These are phyloP conservation scores for Suhomyces atakaporum DNA, from an alignment of 1,139 yeast species.

Conservation along the genomic window DNA sequence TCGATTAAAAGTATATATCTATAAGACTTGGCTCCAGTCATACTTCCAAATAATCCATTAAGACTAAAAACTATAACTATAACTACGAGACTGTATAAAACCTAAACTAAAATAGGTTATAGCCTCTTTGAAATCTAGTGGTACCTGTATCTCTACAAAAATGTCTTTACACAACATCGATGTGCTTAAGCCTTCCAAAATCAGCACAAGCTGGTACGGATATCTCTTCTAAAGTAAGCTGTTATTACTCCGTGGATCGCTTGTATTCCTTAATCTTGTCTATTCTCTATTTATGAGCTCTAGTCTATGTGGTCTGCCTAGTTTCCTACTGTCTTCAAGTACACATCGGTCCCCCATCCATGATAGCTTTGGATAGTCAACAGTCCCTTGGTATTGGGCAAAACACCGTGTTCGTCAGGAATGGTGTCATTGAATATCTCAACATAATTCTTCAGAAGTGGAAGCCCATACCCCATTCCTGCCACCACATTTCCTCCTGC, in stretches of 20 bases:
- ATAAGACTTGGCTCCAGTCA: too few species aligned
- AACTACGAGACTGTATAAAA: too few species aligned
- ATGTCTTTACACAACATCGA: too few species aligned
- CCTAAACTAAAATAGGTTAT: too few species aligned
- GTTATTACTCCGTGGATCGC: too few species aligned
- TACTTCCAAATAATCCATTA: too few species aligned
- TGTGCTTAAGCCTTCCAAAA: too few species aligned
- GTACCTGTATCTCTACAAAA: too few species aligned
- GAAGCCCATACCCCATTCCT: constrained; percentile 96
- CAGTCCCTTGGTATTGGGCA: constrained; percentile 52
- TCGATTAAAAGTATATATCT: too few species aligned
- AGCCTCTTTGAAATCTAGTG: too few species aligned
- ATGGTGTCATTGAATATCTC: constrained; percentile 45
- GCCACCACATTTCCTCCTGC: constrained; percentile 74
- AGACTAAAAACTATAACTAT: too few species aligned
- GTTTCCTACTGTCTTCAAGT: constrained; percentile 37
- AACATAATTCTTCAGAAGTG: constrained; percentile 65
- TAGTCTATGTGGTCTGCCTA: constrained; percentile 1
- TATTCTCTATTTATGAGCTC: background rate
- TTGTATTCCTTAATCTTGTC: background rate
- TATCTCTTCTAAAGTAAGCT: background rate
- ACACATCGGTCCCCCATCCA: constrained; percentile 75
- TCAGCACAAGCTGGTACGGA: too few species aligned
- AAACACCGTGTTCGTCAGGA: constrained; percentile 18
- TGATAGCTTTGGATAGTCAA: constrained; percentile 75